phyloP scores from a whole-genome alignment of 306 rosid species.

The Calophaca sinica region DNA sequence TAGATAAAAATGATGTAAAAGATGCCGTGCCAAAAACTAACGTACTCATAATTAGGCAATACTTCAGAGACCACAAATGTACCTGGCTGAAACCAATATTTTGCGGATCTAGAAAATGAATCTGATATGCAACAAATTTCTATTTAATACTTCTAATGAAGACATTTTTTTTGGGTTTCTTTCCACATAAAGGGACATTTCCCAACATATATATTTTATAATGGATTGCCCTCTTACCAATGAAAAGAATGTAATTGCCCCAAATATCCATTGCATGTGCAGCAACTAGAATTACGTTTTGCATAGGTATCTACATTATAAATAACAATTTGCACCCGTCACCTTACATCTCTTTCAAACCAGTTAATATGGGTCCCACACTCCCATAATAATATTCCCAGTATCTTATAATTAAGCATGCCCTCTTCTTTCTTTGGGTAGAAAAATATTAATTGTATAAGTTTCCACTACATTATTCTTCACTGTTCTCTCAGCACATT shows the following conservation, averaged over 20 bases:
- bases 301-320: background rate
- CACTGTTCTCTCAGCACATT: background rate
- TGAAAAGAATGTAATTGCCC: constrained; percentile 36
- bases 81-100: background rate
- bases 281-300: constrained; percentile 48
- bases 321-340: constrained; percentile 5
- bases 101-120: constrained; percentile 44
- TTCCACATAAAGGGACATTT: constrained; percentile 19
- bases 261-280: constrained; percentile 58
- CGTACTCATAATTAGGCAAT: background rate
- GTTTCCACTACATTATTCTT: constrained; percentile 27
- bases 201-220: background rate
- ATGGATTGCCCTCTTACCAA: background rate
- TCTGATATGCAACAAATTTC: constrained; percentile 20
- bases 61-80: constrained; percentile 25
- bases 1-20: constrained; percentile 20
- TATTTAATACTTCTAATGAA: constrained; percentile 1
- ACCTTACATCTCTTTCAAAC: constrained; percentile 28
- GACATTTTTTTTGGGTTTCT: constrained; percentile 10
- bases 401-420: background rate
- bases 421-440: background rate
- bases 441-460: background rate
- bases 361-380: constrained; percentile 30
- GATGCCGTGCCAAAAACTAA: no score
- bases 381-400: constrained; percentile 10